Percentiles rank a stretch among this genome's conserved stretches.
Conservation (phyloP, 2,329 filamentous ascomycete genomes). For the Penicillium sp. region DNA sequence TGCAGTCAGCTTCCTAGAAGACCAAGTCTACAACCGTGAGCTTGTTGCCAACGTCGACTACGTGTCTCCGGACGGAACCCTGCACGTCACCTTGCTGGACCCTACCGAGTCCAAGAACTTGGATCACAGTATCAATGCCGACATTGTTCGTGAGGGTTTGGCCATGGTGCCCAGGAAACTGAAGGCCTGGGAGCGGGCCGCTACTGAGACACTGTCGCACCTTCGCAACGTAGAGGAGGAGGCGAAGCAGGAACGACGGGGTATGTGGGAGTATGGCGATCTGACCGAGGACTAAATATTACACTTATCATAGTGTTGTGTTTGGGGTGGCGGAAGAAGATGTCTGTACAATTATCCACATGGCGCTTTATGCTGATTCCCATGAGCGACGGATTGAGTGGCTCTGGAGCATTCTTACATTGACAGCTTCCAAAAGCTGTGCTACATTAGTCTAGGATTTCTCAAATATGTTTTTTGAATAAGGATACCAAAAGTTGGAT, state of each 20-base stretch:
- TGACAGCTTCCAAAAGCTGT: too few relatives aligned
- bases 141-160: slow-evolving; percentile 71
- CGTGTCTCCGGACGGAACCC: slow-evolving; percentile 67
- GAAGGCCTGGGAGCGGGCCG: slow-evolving; percentile 78
- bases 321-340: slow-evolving; percentile 6
- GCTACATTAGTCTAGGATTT: too few relatives aligned
- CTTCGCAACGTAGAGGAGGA: slow-evolving; percentile 64
- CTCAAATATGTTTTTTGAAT: too few relatives aligned
- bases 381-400: too few relatives aligned
- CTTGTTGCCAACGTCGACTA: slow-evolving; percentile 88
- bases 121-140: slow-evolving; percentile 78
- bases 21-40: slow-evolving; percentile 63
- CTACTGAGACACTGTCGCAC: slow-evolving; percentile 60
- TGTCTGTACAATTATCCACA: too few relatives aligned
- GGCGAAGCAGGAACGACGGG: slow-evolving; percentile 70
- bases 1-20: slow-evolving; percentile 63
- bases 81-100: slow-evolving; percentile 83
- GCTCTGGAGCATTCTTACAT: too few relatives aligned
- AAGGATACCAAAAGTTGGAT: too few relatives aligned
- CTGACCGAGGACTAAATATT: slow-evolving; percentile 87
- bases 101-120: slow-evolving; percentile 54
- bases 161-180: slow-evolving; percentile 89
- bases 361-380: too few relatives aligned
- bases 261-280: slow-evolving; percentile 98
- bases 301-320: too few relatives aligned